Conservation (phyloP, 2,329 filamentous ascomycete genomes). For the Periconia digitata region DNA sequence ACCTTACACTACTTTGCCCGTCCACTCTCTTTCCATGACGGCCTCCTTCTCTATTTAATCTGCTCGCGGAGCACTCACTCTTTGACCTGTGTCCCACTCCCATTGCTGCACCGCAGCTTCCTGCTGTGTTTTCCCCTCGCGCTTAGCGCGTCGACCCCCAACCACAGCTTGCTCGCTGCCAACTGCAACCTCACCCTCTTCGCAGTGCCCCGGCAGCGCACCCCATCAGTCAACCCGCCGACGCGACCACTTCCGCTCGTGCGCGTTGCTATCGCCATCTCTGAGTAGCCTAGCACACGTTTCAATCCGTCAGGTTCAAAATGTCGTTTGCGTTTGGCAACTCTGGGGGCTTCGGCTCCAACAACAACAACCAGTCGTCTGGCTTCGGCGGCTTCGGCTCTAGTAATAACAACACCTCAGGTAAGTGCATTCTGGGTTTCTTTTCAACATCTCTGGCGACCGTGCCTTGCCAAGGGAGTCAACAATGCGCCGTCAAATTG, state of each 20-base stretch:
- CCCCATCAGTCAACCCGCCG: constrained; percentile 18
- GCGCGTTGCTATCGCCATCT: constrained; percentile 22
- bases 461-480: constrained; percentile 21
- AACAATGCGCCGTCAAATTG: constrained; percentile 30
- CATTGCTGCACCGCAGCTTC: not conserved
- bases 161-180: constrained; percentile 31
- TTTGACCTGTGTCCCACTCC: constrained; percentile 2
- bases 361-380: constrained; percentile 23
- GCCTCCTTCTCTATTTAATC: constrained; percentile 34
- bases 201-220: constrained; percentile 11
- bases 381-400: constrained; percentile 49
- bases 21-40: constrained; percentile 31
- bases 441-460: constrained; percentile 14
- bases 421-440: constrained; percentile 53
- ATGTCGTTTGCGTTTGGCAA: constrained; percentile 57
- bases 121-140: constrained; percentile 11
- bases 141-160: constrained; percentile 26
- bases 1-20: constrained; percentile 5
- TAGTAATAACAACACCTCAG: constrained; percentile 46
- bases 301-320: constrained; percentile 23
- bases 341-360: constrained; percentile 49
- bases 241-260: constrained; percentile 14
- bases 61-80: constrained; percentile 15
- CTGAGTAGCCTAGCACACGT: constrained; percentile 21
- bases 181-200: constrained; percentile 13